Conservation (phyloP, 1,284 basidiomycete genomes). For the Ustilago loliicola region DNA sequence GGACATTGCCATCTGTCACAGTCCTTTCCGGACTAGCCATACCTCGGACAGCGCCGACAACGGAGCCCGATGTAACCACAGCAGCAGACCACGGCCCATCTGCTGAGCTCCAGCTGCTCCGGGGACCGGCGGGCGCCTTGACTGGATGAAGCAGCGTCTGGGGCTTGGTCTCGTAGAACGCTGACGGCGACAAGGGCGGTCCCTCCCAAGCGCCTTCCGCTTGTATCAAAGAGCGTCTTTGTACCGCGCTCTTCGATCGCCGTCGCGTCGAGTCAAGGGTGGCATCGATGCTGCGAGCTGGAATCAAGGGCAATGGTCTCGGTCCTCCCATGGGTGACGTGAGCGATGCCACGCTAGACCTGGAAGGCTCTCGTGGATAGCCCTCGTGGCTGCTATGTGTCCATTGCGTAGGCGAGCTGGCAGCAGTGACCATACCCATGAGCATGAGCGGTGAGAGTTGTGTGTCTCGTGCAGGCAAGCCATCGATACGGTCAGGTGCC, state of each 20-base stretch:
- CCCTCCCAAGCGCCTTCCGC: background rate
- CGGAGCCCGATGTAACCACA: conserved; percentile 7
- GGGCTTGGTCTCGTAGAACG: conserved; percentile 13
- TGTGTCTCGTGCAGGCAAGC: conserved; percentile 14
- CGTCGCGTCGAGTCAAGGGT: background rate
- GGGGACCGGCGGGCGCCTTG: background rate
- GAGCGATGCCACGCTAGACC: conserved; percentile 4
- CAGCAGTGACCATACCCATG: conserved; percentile 31
- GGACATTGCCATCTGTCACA: background rate
- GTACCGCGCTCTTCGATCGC: background rate
- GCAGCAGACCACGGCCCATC: conserved; percentile 23
- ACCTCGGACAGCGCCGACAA: conserved; percentile 6
- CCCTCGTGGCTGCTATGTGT: conserved; percentile 22
- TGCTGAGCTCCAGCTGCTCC: conserved; percentile 30
- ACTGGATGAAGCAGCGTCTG: background rate
- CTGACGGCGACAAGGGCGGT: conserved; percentile 25
- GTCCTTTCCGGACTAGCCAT: background rate
- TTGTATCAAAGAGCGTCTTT: background rate
- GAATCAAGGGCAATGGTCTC: conserved; percentile 23
- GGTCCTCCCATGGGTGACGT: background rate
- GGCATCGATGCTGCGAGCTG: conserved; percentile 1
- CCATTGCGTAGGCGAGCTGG: conserved; percentile 18
- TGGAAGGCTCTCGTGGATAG: background rate
- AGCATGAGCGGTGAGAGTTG: conserved; percentile 28
- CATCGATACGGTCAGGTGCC: background rate